Base-by-base conservation (phyloP, 1,284 basidiomycete species). In the Boletellus sp. region DNA sequence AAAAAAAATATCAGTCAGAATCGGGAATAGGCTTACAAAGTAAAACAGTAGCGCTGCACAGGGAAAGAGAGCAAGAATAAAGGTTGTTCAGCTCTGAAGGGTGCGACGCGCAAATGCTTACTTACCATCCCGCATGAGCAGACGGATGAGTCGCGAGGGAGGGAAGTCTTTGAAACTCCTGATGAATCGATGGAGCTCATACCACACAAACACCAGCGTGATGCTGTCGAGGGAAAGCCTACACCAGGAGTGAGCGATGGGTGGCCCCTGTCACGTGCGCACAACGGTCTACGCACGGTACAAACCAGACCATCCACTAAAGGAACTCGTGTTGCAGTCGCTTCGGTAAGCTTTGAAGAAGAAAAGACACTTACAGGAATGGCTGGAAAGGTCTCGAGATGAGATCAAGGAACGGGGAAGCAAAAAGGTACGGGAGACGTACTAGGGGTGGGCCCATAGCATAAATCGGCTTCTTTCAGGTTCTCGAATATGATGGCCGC, bases 51-150 rank as follows among this genome's bases (percentile, higher is more conserved):
- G 1, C 3, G 54, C 59, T 60, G 19, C 3, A 0, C 22, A n/a
- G 5, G 25, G 43, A 32, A 29, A 32, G 1, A 17, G 6, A 29
- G 30, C 30, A 14, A 17, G 30, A 19, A 5, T 4, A n/a, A n/a
- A n/a, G n/a, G n/a, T n/a, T n/a, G n/a, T n/a, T n/a, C n/a, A n/a
- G n/a, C n/a, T n/a, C n/a, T n/a, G n/a, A n/a, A n/a, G n/a, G n/a
- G n/a, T n/a, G n/a, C n/a, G n/a, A n/a, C n/a, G n/a, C n/a, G n/a
- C n/a, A n/a, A n/a, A n/a, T n/a, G n/a, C 13, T 13, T 8, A 2
- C 58, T 45, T 40, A 61, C 59, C 52, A 16, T 65, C 54, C 39
- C 50, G 48, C 8, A 34, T 27, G 16, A 61, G 61, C 17, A 50
- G 43, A 30, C 20, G 25, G 6, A 51, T 8, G 21, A 61, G 25